Evolutionary conservation across 1,284 basidiomycete species (phyloP).

Genomic region (Fomitiporia mediterranea): DNA sequence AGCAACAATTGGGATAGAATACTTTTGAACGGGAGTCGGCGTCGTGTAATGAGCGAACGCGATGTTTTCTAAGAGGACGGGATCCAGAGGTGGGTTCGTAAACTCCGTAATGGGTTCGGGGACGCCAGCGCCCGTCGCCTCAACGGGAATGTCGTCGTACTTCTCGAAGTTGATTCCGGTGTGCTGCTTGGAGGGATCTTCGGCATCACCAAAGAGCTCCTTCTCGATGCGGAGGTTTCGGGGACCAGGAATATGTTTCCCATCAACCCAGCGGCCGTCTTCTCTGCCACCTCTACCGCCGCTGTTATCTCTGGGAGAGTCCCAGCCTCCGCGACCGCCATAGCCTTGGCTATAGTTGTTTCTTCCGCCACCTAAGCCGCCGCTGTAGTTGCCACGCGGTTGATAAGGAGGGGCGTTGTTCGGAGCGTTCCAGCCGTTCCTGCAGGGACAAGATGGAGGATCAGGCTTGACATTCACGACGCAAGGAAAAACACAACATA

Average conservation of each 20-base stretch:
- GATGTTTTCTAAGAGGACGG: slow-evolving; percentile 95
- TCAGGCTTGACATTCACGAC: no score
- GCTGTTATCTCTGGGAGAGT: slow-evolving; percentile 13
- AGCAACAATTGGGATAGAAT: slow-evolving; percentile 98
- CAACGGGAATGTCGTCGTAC: slow-evolving; percentile 99
- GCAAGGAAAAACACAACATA: slow-evolving; percentile 37
- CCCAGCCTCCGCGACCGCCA: slow-evolving; percentile 18
- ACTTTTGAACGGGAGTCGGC: slow-evolving; percentile 99
- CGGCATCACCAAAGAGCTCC: slow-evolving; percentile 90
- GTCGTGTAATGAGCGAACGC: slow-evolving; percentile 87
- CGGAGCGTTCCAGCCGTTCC: slow-evolving; percentile 72
- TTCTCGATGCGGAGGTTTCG: slow-evolving; percentile 88
- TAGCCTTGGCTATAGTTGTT: not conserved
- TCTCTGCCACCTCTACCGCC: slow-evolving; percentile 48
- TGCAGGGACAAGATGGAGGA: slow-evolving; percentile 24
- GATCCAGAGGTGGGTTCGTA: slow-evolving; percentile 86
- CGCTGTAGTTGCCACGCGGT: slow-evolving; percentile 47
- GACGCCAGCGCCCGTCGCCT: slow-evolving; percentile 93
- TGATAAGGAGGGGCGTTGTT: slow-evolving; percentile 48
- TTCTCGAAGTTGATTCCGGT: slow-evolving; percentile 99
- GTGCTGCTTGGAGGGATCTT: slow-evolving; percentile 81
- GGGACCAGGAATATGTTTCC: slow-evolving; percentile 76
- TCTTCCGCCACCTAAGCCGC: slow-evolving; percentile 39
- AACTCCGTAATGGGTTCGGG: slow-evolving; percentile 92
- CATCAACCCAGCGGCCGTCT: slow-evolving; percentile 84